Evolutionary conservation across 2,329 filamentous ascomycete genomes (phyloP), one percentile per base, ranked within the genome.

Genomic region (Neoarthrinium moseri): DNA sequence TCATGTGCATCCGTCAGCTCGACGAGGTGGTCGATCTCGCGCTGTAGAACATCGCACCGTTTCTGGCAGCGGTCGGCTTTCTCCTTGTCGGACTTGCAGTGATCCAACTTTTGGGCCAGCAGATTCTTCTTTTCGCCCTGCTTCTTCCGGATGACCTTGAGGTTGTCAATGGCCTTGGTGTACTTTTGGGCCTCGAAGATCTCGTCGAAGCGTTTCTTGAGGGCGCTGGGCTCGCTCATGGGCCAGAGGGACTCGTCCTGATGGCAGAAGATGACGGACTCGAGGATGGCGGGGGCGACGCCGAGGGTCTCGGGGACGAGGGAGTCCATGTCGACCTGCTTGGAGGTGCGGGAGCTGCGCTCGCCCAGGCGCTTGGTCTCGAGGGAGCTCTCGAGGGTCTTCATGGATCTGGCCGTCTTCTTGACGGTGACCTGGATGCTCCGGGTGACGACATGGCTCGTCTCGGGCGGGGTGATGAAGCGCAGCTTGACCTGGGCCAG

Each of bases 191-290:
- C 94, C 68, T 97, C 94, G 56, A 99, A 99, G 10, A 99, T 99
- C 63, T 96, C 90, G 61, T 99, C 94, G 50, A 99, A 99, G 43
- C 85, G 87, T 66, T 95, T 95, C 69, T 99, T 99, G 41, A 99
- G 73, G 1, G 81, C 82, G 0, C 81, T 74, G 0, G 94, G 90
- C 59, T 95, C 89, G 61, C 90, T 95, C 77, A 99, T 84, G 0
- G 94, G 94, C 94, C 94, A 99, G 22, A 97, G 70, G 21, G 92
- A 96, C 56, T 99, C 94, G 63, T 99, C 94, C 63, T 99, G 94
- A 62, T 99, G 94, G 64, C 94, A 99, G 69, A 99, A 99, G 56
- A 99, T 96, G 63, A 99, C 94, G 48, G 87, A 87, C 55, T 97
- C 91, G 21, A 99, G 78, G 45, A 99, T 85, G 11, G 94, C 91